Evolutionary conservation across 306 rosid genomes (phyloP).

Genomic region (Prunus fruticosa): DNA sequence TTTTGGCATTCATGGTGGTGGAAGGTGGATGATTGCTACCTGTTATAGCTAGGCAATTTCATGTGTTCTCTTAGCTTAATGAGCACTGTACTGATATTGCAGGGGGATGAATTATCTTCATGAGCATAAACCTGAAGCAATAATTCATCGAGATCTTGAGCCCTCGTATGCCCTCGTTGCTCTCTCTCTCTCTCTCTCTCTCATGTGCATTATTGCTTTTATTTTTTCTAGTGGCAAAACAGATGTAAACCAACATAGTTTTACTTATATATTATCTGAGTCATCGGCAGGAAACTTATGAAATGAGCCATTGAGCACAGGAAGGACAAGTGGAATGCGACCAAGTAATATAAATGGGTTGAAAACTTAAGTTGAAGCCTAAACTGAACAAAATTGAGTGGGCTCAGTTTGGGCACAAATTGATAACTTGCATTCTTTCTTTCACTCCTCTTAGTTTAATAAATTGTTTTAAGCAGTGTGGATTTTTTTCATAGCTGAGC

Average conservation of each 20-base stretch:
- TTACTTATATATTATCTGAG: not conserved
- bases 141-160: slow-evolving; percentile 96
- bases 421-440: slow-evolving; percentile 19
- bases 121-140: slow-evolving; percentile 93
- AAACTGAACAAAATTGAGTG: not conserved
- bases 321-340: not conserved
- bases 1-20: not conserved
- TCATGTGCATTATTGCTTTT: not conserved
- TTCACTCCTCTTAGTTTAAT: not conserved
- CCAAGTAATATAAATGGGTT: not conserved
- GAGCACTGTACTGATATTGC: slow-evolving; percentile 18
- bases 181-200: slow-evolving; percentile 6
- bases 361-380: not conserved
- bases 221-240: not conserved
- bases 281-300: not conserved
- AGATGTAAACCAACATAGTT: not conserved
- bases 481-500: slow-evolving; percentile 23
- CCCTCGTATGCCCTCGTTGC: slow-evolving; percentile 71
- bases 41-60: slow-evolving; percentile 8
- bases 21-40: not conserved
- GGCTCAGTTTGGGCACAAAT: not conserved
- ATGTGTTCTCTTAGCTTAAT: not conserved
- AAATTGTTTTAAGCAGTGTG: slow-evolving; percentile 12
- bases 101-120: slow-evolving; percentile 97
- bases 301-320: not conserved